Base-by-base conservation (phyloP, 768 basidiomycete species). In the Agrocybe praecox region DNA sequence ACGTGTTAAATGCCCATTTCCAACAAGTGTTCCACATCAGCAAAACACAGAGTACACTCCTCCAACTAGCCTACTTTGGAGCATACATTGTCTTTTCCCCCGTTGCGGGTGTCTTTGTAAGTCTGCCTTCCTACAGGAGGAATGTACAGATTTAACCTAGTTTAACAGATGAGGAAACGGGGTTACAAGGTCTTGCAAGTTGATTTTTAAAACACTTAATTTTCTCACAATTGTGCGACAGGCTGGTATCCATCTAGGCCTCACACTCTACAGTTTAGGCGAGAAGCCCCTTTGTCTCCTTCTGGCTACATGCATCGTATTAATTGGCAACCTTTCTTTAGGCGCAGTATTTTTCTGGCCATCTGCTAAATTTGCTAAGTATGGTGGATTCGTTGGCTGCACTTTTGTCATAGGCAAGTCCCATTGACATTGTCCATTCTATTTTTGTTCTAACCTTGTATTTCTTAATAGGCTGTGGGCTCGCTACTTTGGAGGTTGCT, bases 321-420 rank as follows among this genome's bases (percentile, higher is more conserved):
- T 40, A 5, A 40, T 34, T 5, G 14, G 5, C 36, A 6, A 42
- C 10, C 33, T 33, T 17, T 29, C 57, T 46, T 32, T 70, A 73
- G 89, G 90, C 48, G 89, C 89, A 21, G 78, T 91, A 59, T 85
- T 89, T 69, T 91, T 90, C 76, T 90, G 89, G 89, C 87, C 88
- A 17, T 87, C 85, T 42, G 88, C 89, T 34, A 83, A 80, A 62
- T 90, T 78, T 65, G 74, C 75, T 52, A 84, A 80, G 62, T 91
- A 88, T 56, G 85, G 83, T 26, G 89, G 88, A 19, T 90, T 91
- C 65, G 86, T 91, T 29, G 85, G 85, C 22, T 86, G 85, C 67
- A 90, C 89, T 1, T 88, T 86, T 65, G 81, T 88, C 47, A 88
- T 86, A 51, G 84, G 84, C 83, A 55, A 62, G 23, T 44, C 49